These are phyloP conservation scores for Xylaria digitata DNA, from an alignment of 2,329 filamentous ascomycete genomes.

Conservation along the genomic window DNA sequence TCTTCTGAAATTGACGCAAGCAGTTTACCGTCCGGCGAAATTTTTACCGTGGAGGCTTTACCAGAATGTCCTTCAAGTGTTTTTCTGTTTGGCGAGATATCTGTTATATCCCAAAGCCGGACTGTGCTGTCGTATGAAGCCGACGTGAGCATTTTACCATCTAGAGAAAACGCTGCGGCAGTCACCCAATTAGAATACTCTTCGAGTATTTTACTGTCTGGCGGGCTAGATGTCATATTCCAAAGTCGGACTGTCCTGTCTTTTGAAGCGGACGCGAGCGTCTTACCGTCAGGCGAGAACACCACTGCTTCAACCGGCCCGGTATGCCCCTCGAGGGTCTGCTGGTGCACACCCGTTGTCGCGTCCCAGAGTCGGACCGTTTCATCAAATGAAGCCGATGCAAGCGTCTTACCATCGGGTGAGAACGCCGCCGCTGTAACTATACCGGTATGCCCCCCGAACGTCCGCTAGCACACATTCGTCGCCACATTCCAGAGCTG, in stretches of 20 bases:
- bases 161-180: background rate
- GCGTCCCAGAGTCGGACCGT: conserved; percentile 3
- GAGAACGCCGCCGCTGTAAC: too few relatives aligned
- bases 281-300: background rate
- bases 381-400: background rate
- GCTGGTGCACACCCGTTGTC: background rate
- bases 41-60: background rate
- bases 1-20: background rate
- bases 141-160: conserved; percentile 5
- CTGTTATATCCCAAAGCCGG: conserved; percentile 1
- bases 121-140: background rate
- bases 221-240: background rate
- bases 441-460: too few relatives aligned
- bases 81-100: background rate
- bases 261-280: background rate
- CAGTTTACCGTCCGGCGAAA: background rate
- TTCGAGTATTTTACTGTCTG: background rate
- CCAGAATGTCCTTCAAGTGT: background rate
- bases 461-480: too few relatives aligned
- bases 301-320: background rate
- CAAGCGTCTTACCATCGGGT: background rate
- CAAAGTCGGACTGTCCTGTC: background rate
- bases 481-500: too few relatives aligned
- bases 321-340: background rate
- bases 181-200: background rate